Conservation (phyloP, 768 basidiomycete species). For the Naganishia onofrii region DNA sequence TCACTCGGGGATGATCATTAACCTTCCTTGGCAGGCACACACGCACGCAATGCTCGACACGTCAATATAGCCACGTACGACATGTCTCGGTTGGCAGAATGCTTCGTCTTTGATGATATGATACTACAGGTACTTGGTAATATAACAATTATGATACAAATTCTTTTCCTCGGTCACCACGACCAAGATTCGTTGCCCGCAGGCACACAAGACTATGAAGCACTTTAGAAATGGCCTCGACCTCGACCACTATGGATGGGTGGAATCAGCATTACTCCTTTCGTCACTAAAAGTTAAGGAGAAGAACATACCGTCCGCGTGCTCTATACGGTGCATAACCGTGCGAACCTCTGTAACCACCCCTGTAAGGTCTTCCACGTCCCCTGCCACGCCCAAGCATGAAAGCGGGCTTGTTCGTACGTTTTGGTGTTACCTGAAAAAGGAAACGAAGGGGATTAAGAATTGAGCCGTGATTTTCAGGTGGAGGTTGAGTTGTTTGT, state of each 20-base stretch:
- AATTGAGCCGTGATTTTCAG: neutral
- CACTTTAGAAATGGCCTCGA: conserved; percentile 57
- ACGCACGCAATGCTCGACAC: too few species aligned
- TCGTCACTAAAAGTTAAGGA: conserved; percentile 22
- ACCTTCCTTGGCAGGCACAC: neutral
- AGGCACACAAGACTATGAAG: neutral
- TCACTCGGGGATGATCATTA: neutral
- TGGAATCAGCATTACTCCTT: conserved; percentile 1
- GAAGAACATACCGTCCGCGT: conserved; percentile 67
- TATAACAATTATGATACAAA: conserved; percentile 1
- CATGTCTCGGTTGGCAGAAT: neutral
- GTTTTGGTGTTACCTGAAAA: conserved; percentile 81
- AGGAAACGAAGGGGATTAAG: neutral
- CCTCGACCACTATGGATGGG: conserved; percentile 62
- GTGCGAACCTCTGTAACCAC: conserved; percentile 48
- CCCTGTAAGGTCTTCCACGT: conserved; percentile 63
- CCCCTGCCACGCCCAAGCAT: conserved; percentile 73
- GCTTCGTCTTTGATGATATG: neutral
- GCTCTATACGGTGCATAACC: conserved; percentile 66
- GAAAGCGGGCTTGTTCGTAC: conserved; percentile 93
- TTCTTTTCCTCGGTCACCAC: neutral
- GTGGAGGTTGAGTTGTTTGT: conserved; percentile 12
- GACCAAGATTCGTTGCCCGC: neutral
- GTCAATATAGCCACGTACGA: too few species aligned
- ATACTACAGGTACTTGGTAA: conserved; percentile 6